A percentile compares a stretch with the other conserved stretches of the same genome.
phyloP scores from a whole-genome alignment of 768 basidiomycete species.

The Candolleomyces efflorescens region DNA sequence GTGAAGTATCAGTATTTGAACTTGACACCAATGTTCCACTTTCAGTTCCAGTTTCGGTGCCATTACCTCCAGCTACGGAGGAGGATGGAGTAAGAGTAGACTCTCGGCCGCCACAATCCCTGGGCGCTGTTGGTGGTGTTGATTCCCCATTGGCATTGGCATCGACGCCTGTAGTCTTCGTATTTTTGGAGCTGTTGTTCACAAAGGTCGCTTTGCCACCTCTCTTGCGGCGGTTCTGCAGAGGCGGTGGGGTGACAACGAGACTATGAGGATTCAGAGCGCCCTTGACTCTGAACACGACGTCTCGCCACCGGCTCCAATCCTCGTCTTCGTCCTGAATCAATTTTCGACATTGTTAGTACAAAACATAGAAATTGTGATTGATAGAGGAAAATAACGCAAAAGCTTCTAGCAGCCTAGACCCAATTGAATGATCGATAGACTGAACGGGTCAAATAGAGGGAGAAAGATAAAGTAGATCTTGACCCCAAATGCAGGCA shows the following conservation, averaged over 20 bases:
- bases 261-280: constrained; percentile 42
- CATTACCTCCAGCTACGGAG: no score
- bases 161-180: constrained; percentile 7
- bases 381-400: background rate
- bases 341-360: background rate
- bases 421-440: no score
- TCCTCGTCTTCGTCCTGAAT: constrained; percentile 80
- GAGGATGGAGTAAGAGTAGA: background rate
- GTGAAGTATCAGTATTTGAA: no score
- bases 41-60: no score
- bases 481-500: no score
- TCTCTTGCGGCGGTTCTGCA: constrained; percentile 54
- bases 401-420: background rate
- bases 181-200: constrained; percentile 16
- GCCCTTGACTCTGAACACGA: constrained; percentile 74
- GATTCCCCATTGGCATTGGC: background rate
- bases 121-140: background rate
- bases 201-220: constrained; percentile 49
- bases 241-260: constrained; percentile 49
- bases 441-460: no score
- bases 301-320: constrained; percentile 85
- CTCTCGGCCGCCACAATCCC: background rate
- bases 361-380: background rate
- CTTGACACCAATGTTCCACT: background rate
- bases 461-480: no score